Conservation (phyloP, 1,284 basidiomycete genomes). For the Thelephora terrestris region DNA sequence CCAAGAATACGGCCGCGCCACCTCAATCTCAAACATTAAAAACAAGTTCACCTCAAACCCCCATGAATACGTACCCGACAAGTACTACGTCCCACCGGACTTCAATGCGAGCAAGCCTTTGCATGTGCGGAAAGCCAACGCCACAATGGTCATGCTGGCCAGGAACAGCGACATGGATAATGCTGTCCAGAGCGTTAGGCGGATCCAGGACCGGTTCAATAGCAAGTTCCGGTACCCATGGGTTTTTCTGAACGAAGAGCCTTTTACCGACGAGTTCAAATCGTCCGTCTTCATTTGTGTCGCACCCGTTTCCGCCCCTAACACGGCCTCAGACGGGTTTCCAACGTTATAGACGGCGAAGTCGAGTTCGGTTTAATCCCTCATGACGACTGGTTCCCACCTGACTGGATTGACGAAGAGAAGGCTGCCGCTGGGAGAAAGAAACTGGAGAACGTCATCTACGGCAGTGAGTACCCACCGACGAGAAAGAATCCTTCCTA, state of each 20-base stretch:
- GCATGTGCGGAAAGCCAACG: constrained; percentile 19
- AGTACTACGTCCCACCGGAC: constrained; percentile 9
- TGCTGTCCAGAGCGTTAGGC: constrained; percentile 45
- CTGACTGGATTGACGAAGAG: constrained; percentile 62
- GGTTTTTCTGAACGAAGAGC: constrained; percentile 66
- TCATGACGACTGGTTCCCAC: constrained; percentile 39
- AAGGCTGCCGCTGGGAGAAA: constrained; percentile 46
- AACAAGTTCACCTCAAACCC: constrained; percentile 10
- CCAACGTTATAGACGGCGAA: constrained; percentile 26
- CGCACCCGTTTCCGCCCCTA: neutral
- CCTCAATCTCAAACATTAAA: constrained; percentile 21
- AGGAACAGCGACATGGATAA: constrained; percentile 59
- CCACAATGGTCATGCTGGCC: constrained; percentile 38
- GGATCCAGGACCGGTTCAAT: constrained; percentile 60
- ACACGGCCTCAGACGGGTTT: constrained; percentile 27
- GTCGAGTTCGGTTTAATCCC: constrained; percentile 39
- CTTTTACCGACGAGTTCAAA: constrained; percentile 68
- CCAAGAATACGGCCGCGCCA: constrained; percentile 25
- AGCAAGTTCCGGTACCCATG: constrained; percentile 57
- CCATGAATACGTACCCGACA: constrained; percentile 4
- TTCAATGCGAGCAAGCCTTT: constrained; percentile 1
- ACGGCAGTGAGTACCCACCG: constrained; percentile 31
- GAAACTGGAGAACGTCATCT: constrained; percentile 53
- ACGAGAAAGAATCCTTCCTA: neutral
- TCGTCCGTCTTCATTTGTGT: constrained; percentile 20